Conservation (phyloP, 192 early-diverging fungal species). For the Backusella circina region DNA sequence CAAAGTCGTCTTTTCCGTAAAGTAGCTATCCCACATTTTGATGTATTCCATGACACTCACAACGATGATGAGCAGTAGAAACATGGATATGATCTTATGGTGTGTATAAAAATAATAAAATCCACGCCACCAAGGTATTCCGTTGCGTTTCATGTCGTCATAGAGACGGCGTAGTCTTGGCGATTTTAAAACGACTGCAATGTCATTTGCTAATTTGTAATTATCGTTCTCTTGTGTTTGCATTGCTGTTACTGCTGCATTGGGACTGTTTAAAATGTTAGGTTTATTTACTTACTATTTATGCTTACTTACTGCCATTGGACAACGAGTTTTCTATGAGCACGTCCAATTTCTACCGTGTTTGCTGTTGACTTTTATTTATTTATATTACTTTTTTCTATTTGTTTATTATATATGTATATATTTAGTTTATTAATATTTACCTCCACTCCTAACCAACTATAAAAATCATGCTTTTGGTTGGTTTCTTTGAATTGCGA, state of each 20-base stretch:
- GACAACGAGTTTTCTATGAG: constrained; percentile 5
- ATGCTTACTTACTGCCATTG: not conserved
- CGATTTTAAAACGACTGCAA: not conserved
- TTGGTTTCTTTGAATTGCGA: not conserved
- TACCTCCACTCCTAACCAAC: constrained; percentile 6
- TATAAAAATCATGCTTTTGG: not conserved
- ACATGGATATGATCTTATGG: not conserved
- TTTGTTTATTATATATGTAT: not conserved
- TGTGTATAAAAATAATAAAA: not conserved
- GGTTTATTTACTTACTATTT: not conserved
- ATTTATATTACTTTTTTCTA: not conserved
- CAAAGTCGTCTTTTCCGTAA: not conserved
- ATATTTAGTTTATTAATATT: not conserved
- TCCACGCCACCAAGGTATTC: not conserved
- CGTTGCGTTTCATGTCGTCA: not conserved
- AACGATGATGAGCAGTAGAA: not conserved
- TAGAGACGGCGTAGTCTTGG: not conserved
- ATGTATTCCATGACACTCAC: not conserved
- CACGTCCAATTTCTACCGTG: not conserved
- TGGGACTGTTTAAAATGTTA: not conserved
- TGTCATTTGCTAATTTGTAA: not conserved
- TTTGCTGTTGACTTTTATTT: not conserved
- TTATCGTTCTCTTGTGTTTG: not conserved
- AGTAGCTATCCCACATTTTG: not conserved
- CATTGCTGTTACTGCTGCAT: no score